Evolutionary conservation across 2,329 filamentous ascomycete genomes (phyloP).

Genomic region (Trichoderma hamatum): DNA sequence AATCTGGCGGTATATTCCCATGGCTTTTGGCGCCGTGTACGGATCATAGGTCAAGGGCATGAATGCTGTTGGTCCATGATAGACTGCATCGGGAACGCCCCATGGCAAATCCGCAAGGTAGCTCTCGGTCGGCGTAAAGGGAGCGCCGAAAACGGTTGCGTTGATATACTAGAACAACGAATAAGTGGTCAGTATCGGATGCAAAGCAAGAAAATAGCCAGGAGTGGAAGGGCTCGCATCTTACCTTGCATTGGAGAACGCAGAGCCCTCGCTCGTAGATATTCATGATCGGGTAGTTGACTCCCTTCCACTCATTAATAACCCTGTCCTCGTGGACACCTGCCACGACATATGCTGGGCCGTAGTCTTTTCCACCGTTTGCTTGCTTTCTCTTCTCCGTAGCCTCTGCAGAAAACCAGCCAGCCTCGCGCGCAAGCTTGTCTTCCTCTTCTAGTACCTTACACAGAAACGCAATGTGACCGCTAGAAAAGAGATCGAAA

Average conservation of each 20-base stretch:
- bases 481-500: slow-evolving; percentile 94
- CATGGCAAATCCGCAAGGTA: slow-evolving; percentile 78
- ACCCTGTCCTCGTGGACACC: slow-evolving; percentile 94
- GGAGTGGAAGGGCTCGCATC: slow-evolving; percentile 32
- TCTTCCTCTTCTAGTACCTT: slow-evolving; percentile 76
- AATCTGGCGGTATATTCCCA: slow-evolving; percentile 84
- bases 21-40: slow-evolving; percentile 76
- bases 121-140: slow-evolving; percentile 77
- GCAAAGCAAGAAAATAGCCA: background rate
- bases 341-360: slow-evolving; percentile 83
- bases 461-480: slow-evolving; percentile 92
- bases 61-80: slow-evolving; percentile 94
- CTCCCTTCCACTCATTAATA: slow-evolving; percentile 94
- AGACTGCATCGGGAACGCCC: slow-evolving; percentile 76
- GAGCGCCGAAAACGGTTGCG: slow-evolving; percentile 85
- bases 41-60: slow-evolving; percentile 80
- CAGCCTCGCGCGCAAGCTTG: slow-evolving; percentile 64
- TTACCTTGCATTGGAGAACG: slow-evolving; percentile 88
- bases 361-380: slow-evolving; percentile 67
- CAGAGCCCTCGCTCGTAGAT: slow-evolving; percentile 95
- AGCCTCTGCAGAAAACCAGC: slow-evolving; percentile 74
- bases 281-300: slow-evolving; percentile 99
- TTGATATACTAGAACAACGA: slow-evolving; percentile 70
- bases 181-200: background rate
- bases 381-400: slow-evolving; percentile 64